A percentile compares a stretch with the other conserved stretches of the same genome.
Conservation (phyloP, 306 rosid genomes). For the Inga oerstediana region DNA sequence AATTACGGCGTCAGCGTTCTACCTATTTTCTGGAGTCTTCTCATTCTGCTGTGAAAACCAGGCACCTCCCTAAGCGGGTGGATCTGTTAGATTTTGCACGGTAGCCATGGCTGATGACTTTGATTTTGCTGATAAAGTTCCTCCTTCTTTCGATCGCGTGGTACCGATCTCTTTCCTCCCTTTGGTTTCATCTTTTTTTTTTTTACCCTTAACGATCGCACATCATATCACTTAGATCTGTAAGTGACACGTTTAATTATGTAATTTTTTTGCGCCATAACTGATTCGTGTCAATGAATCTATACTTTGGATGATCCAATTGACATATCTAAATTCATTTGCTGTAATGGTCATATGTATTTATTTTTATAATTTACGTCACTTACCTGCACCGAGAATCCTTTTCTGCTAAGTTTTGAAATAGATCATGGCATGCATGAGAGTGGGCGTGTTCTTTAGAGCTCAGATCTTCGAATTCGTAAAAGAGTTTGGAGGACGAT, state of each 20-base stretch:
- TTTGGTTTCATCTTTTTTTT: neutral
- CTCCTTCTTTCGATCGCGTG: constrained; percentile 55
- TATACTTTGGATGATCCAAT: neutral
- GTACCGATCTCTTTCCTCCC: constrained; percentile 22
- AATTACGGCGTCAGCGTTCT: neutral
- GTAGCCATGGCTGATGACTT: constrained; percentile 60
- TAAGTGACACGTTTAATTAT: neutral
- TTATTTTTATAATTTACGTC: neutral
- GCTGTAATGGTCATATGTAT: neutral
- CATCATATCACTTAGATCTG: constrained; percentile 26
- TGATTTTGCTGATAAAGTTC: constrained; percentile 44
- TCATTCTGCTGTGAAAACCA: neutral
- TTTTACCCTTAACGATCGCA: neutral
- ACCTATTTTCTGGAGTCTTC: neutral
- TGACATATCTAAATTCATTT: neutral
- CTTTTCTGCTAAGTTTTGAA: neutral
- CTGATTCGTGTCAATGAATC: neutral
- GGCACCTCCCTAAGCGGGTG: constrained; percentile 2
- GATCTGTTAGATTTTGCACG: constrained; percentile 35
- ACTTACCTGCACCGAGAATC: neutral
- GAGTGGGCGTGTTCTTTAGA: neutral
- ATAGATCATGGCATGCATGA: constrained; percentile 28
- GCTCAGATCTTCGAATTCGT: constrained; percentile 22
- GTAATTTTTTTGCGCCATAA: neutral
- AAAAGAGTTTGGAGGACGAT: neutral